Evolutionary conservation across 768 basidiomycete species (phyloP), one percentile per base, ranked within the genome.

Genomic region (Lactifluus hygrophoroides): DNA sequence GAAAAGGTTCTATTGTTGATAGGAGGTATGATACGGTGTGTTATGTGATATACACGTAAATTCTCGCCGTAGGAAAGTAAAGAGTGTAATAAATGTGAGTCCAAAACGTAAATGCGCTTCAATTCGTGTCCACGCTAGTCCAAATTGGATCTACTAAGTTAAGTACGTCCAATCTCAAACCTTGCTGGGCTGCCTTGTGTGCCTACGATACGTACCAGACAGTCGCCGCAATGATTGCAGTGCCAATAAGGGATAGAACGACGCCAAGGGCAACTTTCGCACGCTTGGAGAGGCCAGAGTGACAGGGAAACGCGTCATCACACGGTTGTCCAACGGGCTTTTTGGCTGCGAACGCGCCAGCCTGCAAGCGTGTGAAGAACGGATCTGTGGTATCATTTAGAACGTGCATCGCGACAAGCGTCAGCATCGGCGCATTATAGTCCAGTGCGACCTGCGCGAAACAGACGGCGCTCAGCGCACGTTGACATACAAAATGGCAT

Each of bases 371-470:
- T 16, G 86, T 88, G 69, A 82, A 96, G 72, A 77, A 92, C 0
- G 93, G 93, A 63, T 94, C 90, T 19, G 74, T 75, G 7, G 75
- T 69, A 57, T 83, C 81, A 61, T 82, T 84, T 50, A 88, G 66
- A n/a, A 86, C 77, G 64, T 86, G 82, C 76, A 84, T 83, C 17
- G 91, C 88, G 0, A 87, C 83, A 35, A 96, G 77, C 1, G 90
- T 87, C n/a, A 95, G 76, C 75, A 95, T 77, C 2, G 92, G 91
- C 0, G 92, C 90, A 63, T 89, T 90, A 70, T 93, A 94, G 68
- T 96, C 94, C 40, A 92, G 72, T n/a, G 86, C 89, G 51, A 84
- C 76, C 84, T 87, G 23, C 43, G 50, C 32, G 14, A 23, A 43
- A 23, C 38, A 49, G 57, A 16, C 58, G 38, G 23, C 7, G 21